Evolutionary conservation across 768 basidiomycete species (phyloP), one percentile per base, ranked within the genome.

Genomic region (Pholiota microspora): DNA sequence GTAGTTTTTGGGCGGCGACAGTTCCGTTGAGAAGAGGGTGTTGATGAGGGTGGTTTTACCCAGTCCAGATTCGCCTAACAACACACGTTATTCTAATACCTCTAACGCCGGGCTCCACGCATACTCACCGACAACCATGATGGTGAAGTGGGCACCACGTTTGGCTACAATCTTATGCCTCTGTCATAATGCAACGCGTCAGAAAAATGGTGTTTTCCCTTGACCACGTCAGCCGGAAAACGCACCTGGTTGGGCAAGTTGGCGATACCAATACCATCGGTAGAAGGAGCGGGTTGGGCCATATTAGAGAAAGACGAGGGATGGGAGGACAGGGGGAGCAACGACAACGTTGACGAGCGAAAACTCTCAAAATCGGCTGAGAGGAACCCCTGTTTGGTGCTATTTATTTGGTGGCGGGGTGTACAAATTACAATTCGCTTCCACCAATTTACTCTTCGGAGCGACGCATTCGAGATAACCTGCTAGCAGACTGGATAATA

Each of bases 81-180:
- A 8, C 24, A 6, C 12, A 40, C n/a, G n/a, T 21, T 0, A 45
- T 42, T 44, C 27, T 18, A 7, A n/a, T 4, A 23, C 12, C n/a
- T 16, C 25, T 27, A 3, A 3, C 27, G 29, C 10, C 4, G 10
- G 10, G 32, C 18, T 10, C n/a, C 10, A 23, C 40, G 23, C 28
- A 15, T 21, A 61, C 89, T 69, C 65, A 93, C 97, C 97, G 57
- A 98, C 95, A 42, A 98, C 97, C 97, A 99, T 99, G 66, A 99
- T 84, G 54, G 97, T 98, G 77, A 98, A 98, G 76, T 98, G 95
- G 6, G 90, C 93, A 57, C 97, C 97, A 67, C 81, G 87, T 79
- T 98, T 96, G 59, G 94, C 95, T 59, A 98, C 94, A 69, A 98
- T 98, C 81, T 98, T 98, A 80, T 99, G 97, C 79, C 91, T 87